Evolutionary conservation across 2,329 filamentous ascomycete species (phyloP), one percentile per base, ranked within the genome.

Genomic region (Coniochaeta ligniaria): DNA sequence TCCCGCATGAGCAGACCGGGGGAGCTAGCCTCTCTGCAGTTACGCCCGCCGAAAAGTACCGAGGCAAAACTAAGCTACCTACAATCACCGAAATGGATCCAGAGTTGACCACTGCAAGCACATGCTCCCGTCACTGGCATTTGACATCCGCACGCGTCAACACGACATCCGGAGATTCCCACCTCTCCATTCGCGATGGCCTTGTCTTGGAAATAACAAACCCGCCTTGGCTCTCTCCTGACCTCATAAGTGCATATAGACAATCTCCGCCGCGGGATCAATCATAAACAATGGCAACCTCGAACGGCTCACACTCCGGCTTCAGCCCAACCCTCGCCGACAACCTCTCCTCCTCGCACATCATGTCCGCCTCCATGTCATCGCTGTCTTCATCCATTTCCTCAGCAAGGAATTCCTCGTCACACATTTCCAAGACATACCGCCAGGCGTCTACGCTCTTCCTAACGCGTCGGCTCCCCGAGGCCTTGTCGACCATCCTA

Each of bases 401-500:
- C 31, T 57, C 54, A 24, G 77, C 82, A 26, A 76, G 82, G 47
- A 84, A 86, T 59, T 81, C 82, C 41, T 81, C 87, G 52, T 88
- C 85, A 57, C 85, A 90, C 69, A 90, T 96, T 69, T 95, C 94
- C 66, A 95, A 95, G 75, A 90, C 90, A 33, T 98, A 98, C 77
- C 91, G 94, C 66, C 92, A 96, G 77, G 91, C 95, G 35, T 96
- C 92, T 7, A 93, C 95, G 65, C 84, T 98, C 26, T 99, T 96
- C 76, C 83, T 99, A 62, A 99, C 95, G 74, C 92, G 95, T 74
- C 90, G 94, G 56, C 80, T 98, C 59, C 90, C 92, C 66, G 95
- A 99, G 76, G 91, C 94, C 0, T 81, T 97, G 33, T 90, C 91
- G 24, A 92, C 90, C 4, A 84, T 99, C 59, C 81, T 93, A 56